Percentiles rank a stretch among this genome's conserved stretches.
Conservation (phyloP, 371 early-diverging fungal species). For the Encephalitozoon intestinalis region DNA sequence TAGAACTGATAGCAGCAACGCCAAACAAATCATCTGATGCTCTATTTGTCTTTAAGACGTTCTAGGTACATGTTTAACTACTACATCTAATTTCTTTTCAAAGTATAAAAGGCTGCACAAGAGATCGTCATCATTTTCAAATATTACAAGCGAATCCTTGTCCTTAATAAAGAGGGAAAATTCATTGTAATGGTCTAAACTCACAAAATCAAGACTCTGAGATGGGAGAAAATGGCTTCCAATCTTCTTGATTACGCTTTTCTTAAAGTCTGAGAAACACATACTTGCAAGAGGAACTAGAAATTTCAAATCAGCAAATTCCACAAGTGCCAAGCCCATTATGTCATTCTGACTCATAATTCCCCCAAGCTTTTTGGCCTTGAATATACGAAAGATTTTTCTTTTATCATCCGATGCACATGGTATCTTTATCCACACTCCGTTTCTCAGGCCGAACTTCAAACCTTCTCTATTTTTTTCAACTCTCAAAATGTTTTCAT, state of each 20-base stretch:
- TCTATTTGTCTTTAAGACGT: not conserved
- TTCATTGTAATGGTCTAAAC: slow-evolving; percentile 28
- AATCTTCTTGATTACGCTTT: slow-evolving; percentile 15
- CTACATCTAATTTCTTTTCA: slow-evolving; percentile 16
- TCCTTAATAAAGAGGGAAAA: slow-evolving; percentile 29
- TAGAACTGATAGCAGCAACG: not conserved
- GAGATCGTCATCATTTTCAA: slow-evolving; percentile 33
- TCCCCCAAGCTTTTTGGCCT: not conserved
- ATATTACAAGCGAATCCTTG: not conserved
- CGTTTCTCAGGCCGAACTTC: not conserved
- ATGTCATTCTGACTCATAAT: slow-evolving; percentile 4
- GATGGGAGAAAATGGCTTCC: slow-evolving; percentile 25
- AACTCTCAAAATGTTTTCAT: slow-evolving; percentile 17
- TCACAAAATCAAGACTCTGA: slow-evolving; percentile 3
- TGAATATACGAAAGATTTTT: slow-evolving; percentile 27
- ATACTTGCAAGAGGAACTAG: slow-evolving; percentile 8
- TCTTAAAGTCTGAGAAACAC: slow-evolving; percentile 14
- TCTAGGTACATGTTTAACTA: not conserved
- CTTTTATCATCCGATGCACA: slow-evolving; percentile 20
- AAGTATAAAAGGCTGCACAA: slow-evolving; percentile 24
- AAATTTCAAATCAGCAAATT: slow-evolving; percentile 25
- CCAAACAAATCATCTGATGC: not conserved
- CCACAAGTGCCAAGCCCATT: slow-evolving; percentile 18
- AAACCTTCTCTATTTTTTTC: slow-evolving; percentile 25
- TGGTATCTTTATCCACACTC: slow-evolving; percentile 12